Evolutionary conservation across 306 rosid species (phyloP).

Genomic region (Malus fusca): DNA sequence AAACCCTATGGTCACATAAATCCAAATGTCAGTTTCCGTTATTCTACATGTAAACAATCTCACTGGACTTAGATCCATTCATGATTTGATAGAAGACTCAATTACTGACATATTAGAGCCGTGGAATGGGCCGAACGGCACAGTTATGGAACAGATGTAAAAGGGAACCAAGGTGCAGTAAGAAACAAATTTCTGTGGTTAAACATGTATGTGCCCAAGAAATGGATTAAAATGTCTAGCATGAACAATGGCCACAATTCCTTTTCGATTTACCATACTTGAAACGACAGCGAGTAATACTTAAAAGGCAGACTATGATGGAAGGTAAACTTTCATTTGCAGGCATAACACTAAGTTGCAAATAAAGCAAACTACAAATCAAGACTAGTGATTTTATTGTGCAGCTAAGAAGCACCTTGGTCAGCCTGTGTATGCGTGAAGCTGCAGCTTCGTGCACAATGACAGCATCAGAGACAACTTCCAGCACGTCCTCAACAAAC

Average conservation of each 20-base stretch:
- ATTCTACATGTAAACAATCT: not conserved
- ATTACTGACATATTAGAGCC: not conserved
- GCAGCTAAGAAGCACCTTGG: slow-evolving; percentile 53
- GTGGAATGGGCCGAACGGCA: not conserved
- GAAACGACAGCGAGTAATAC: not conserved
- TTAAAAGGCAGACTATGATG: not conserved
- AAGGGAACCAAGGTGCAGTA: not conserved
- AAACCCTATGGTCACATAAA: slow-evolving; percentile 42
- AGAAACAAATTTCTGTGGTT: not conserved
- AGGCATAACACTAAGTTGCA: not conserved
- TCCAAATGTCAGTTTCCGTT: not conserved
- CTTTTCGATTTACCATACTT: not conserved
- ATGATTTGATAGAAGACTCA: not conserved
- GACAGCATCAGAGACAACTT: slow-evolving; percentile 70
- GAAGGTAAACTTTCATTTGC: not conserved
- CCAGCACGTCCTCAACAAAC: slow-evolving; percentile 80
- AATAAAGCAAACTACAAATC: not conserved
- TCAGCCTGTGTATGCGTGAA: slow-evolving; percentile 74
- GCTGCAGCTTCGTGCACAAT: slow-evolving; percentile 92
- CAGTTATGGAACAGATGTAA: not conserved
- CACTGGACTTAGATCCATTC: not conserved
- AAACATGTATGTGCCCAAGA: not conserved
- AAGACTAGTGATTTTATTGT: not conserved
- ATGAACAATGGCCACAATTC: not conserved
- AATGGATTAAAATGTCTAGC: not conserved